Evolutionary conservation across 805 yeast species (phyloP).

Genomic region (Metahyphopichia silvanorum): DNA sequence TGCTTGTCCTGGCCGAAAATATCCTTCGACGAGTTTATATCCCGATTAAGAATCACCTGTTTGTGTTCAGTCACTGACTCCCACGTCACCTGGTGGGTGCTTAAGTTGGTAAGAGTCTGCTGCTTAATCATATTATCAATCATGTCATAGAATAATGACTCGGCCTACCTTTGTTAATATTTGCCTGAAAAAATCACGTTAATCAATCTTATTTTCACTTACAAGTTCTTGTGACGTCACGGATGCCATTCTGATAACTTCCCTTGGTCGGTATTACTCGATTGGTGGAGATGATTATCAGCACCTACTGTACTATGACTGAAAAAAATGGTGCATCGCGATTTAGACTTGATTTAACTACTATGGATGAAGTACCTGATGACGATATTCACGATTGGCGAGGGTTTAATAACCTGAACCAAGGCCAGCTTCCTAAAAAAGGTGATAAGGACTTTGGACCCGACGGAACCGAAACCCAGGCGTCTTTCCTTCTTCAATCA

Average conservation of each 20-base stretch:
- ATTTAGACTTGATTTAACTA: slow-evolving; percentile 5
- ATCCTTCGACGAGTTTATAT: slow-evolving; percentile 28
- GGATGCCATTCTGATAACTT: slow-evolving; percentile 14
- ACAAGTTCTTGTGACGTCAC: slow-evolving; percentile 19
- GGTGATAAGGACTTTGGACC: slow-evolving; percentile 89
- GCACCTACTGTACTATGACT: background rate
- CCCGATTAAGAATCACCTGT: slow-evolving; percentile 11
- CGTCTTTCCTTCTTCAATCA: slow-evolving; percentile 45
- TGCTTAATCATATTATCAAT: slow-evolving; percentile 29
- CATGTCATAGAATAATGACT: slow-evolving; percentile 34
- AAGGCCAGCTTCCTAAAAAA: slow-evolving; percentile 51
- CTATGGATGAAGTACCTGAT: slow-evolving; percentile 24
- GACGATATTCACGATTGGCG: slow-evolving; percentile 35
- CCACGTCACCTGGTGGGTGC: slow-evolving; percentile 18
- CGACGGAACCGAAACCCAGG: slow-evolving; percentile 62
- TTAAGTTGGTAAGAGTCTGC: slow-evolving; percentile 21
- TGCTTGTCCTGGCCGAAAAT: slow-evolving; percentile 50
- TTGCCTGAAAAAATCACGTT: background rate
- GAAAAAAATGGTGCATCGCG: slow-evolving; percentile 1
- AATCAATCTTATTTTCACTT: no score
- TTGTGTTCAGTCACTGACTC: slow-evolving; percentile 11
- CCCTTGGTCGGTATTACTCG: background rate
- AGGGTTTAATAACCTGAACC: slow-evolving; percentile 6
- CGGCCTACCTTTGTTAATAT: slow-evolving; percentile 26
- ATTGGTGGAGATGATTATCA: slow-evolving; percentile 2